phyloP scores from a whole-genome alignment of 306 rosid species.

The Cajanus cajan region DNA sequence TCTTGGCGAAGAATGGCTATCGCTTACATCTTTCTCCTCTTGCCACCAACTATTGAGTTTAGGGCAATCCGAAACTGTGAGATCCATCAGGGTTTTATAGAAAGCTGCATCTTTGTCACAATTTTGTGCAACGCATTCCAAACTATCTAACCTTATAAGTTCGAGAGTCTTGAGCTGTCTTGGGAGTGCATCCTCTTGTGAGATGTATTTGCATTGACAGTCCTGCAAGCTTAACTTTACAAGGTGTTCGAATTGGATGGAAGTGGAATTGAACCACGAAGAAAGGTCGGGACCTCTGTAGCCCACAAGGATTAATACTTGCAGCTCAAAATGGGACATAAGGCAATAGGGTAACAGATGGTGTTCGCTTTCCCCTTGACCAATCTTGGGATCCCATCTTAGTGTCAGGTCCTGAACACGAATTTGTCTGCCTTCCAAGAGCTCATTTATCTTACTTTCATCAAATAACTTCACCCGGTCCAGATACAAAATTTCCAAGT shows the following conservation, averaged over 20 bases:
- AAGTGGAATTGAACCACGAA: background rate
- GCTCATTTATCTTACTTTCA: too few species aligned
- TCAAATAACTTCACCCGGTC: background rate
- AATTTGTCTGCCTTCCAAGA: too few species aligned
- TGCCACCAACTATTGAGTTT: slow-evolving; percentile 26
- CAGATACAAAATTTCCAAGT: background rate
- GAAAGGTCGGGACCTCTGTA: background rate
- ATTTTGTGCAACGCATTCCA: slow-evolving; percentile 1
- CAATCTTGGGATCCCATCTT: background rate
- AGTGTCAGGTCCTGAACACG: background rate
- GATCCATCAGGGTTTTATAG: slow-evolving; percentile 7
- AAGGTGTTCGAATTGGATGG: background rate
- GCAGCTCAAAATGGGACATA: background rate
- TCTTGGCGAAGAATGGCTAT: too few species aligned
- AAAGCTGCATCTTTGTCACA: background rate
- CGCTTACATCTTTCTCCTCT: background rate
- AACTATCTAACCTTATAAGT: background rate
- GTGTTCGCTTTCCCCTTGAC: too few species aligned
- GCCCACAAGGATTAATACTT: background rate
- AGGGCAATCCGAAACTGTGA: background rate
- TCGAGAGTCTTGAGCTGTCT: background rate
- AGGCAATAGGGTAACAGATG: background rate
- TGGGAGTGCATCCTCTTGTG: background rate
- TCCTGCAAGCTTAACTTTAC: background rate
- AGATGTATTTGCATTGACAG: background rate